A percentile compares a stretch with the other conserved stretches of the same genome.
phyloP scores from a whole-genome alignment of 257 asterid genomes.

The Rubia yunnanensis region DNA sequence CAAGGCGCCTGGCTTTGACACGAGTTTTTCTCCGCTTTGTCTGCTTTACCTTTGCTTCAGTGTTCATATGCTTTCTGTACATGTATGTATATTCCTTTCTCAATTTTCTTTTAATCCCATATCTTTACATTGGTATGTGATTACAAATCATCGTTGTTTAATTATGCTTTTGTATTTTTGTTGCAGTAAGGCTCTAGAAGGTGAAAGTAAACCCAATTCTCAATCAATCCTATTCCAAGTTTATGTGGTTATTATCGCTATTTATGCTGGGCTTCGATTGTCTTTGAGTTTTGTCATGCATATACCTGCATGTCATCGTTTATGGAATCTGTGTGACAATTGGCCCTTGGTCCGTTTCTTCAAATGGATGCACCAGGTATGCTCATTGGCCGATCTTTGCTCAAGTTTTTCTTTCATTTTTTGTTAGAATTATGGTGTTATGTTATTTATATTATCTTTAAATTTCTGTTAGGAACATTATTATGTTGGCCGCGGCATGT shows the following conservation, averaged over 20 bases:
- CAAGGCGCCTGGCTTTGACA: constrained; percentile 69
- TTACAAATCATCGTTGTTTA: background rate
- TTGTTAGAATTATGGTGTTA: constrained; percentile 5
- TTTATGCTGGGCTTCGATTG: constrained; percentile 63
- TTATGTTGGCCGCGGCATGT: constrained; percentile 98
- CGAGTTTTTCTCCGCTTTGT: constrained; percentile 84
- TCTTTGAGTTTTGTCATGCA: constrained; percentile 57
- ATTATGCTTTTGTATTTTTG: constrained; percentile 5
- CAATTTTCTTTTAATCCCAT: constrained; percentile 1
- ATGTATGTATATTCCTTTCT: constrained; percentile 49
- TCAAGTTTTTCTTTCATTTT: background rate
- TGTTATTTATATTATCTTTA: constrained; percentile 9
- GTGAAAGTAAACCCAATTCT: constrained; percentile 29
- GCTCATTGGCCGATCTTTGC: constrained; percentile 5
- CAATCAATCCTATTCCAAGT: constrained; percentile 43
- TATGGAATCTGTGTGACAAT: constrained; percentile 55
- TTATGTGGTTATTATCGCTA: constrained; percentile 53
- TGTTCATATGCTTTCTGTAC: constrained; percentile 76
- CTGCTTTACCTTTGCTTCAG: constrained; percentile 52
- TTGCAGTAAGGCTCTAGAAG: constrained; percentile 70
- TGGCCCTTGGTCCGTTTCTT: constrained; percentile 61
- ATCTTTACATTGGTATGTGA: background rate
- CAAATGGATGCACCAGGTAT: constrained; percentile 99
- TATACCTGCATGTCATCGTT: constrained; percentile 81
- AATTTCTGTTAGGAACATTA: constrained; percentile 62